phyloP scores from a whole-genome alignment of 176 grass and related monocot species.

The Cymbopogon citratus region DNA sequence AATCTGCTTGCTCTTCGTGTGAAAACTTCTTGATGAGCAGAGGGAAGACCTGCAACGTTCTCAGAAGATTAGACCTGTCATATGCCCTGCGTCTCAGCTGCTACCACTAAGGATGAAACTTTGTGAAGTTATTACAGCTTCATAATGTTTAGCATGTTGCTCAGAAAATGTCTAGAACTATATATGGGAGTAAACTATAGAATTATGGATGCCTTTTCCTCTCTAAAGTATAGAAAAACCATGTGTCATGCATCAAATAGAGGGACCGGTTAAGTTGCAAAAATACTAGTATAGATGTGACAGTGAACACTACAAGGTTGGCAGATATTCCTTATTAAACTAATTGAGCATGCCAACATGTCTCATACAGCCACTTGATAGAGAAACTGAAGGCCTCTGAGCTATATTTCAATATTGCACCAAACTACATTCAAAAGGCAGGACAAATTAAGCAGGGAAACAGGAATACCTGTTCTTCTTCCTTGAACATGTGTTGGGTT shows the following conservation, averaged over 20 bases:
- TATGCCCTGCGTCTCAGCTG: neutral
- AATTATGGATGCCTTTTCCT: neutral
- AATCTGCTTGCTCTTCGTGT: slow-evolving; percentile 74
- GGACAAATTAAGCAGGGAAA: neutral
- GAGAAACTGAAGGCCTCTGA: neutral
- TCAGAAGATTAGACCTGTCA: slow-evolving; percentile 14
- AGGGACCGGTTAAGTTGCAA: neutral
- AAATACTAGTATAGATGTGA: neutral
- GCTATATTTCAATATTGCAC: slow-evolving; percentile 7
- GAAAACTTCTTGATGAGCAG: slow-evolving; percentile 79
- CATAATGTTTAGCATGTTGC: neutral
- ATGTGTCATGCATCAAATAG: neutral
- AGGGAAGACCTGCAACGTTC: slow-evolving; percentile 58
- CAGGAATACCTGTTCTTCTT: slow-evolving; percentile 72
- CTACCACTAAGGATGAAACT: neutral
- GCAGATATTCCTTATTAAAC: neutral
- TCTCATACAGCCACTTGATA: neutral
- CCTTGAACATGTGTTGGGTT: slow-evolving; percentile 90
- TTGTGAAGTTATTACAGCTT: neutral
- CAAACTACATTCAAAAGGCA: neutral
- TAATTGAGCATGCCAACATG: neutral
- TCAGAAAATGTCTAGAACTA: neutral
- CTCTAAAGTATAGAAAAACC: neutral
- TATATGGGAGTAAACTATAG: neutral
- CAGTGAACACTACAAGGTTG: neutral